A percentile compares a stretch with the other conserved stretches of the same genome.
Evolutionary conservation across 2,329 filamentous ascomycete genomes (phyloP).

Genomic region (Lithohypha guttulata): DNA sequence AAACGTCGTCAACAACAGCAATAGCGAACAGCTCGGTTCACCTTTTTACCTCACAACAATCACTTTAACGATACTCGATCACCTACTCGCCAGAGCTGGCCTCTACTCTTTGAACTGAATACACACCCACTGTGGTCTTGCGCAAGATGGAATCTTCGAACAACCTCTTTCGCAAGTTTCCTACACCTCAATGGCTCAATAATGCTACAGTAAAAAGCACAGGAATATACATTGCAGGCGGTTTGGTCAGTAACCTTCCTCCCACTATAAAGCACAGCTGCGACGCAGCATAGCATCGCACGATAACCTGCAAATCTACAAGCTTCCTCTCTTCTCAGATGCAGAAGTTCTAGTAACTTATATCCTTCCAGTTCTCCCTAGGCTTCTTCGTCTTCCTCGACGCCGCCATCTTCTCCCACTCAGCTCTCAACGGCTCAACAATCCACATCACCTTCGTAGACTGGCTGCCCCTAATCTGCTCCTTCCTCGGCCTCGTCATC

Average conservation of each 20-base stretch:
- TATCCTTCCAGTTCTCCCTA: conserved; percentile 48
- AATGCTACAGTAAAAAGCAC: conserved; percentile 52
- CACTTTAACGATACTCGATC: too few relatives aligned
- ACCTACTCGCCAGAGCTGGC: too few relatives aligned
- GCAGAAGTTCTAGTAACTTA: neutral
- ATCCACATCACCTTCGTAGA: conserved; percentile 60
- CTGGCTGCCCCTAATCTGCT: conserved; percentile 63
- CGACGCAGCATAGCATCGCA: too few relatives aligned
- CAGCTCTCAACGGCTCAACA: conserved; percentile 48
- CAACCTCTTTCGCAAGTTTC: conserved; percentile 53
- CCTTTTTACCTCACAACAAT: too few relatives aligned
- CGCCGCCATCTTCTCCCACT: conserved; percentile 53
- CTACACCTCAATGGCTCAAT: conserved; percentile 57
- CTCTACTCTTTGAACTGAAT: too few relatives aligned
- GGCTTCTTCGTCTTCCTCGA: conserved; percentile 62
- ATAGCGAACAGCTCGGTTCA: too few relatives aligned
- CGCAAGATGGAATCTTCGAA: conserved; percentile 25
- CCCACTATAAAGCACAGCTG: too few relatives aligned
- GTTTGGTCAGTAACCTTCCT: conserved; percentile 43
- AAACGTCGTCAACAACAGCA: too few relatives aligned
- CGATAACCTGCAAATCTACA: too few relatives aligned
- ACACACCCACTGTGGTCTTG: too few relatives aligned
- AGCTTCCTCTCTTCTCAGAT: too few relatives aligned
- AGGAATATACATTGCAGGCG: conserved; percentile 57
- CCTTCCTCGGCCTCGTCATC: conserved; percentile 57